Conservation (phyloP, 768 basidiomycete species). For the Tulasnella sp. region DNA sequence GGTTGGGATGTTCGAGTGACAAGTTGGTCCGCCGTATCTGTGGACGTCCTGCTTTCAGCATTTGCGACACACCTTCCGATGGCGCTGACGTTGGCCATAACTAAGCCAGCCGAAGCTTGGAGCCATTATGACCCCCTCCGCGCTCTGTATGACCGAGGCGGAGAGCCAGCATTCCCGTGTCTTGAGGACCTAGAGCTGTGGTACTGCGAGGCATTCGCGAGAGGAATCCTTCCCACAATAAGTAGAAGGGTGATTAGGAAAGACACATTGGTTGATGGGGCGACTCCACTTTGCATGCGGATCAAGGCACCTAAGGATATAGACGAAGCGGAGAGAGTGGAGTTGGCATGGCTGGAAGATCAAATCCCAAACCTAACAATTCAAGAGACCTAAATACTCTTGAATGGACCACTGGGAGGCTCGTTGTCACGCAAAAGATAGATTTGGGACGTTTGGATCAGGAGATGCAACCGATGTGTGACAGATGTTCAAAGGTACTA, state of each 20-base stretch:
- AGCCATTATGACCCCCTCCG: neutral
- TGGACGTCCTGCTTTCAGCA: neutral
- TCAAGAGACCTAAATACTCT: neutral
- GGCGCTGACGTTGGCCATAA: neutral
- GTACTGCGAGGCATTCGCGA: neutral
- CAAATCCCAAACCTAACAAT: neutral
- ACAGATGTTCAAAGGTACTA: too few relatives aligned
- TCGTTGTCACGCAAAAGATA: too few relatives aligned
- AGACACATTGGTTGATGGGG: neutral
- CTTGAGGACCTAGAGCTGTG: neutral
- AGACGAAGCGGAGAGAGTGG: neutral
- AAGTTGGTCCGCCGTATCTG: neutral
- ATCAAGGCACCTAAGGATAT: neutral
- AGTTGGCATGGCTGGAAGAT: neutral
- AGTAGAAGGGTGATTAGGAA: neutral
- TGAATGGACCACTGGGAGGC: too few relatives aligned
- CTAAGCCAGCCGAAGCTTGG: too few relatives aligned
- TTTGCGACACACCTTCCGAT: neutral
- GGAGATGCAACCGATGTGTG: too few relatives aligned
- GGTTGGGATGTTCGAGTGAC: neutral
- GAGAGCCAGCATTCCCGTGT: neutral
- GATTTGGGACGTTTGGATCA: too few relatives aligned
- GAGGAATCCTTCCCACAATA: neutral
- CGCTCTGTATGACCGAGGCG: neutral
- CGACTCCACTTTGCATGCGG: neutral